Base-by-base conservation (phyloP, 305 asterid species). In the Fraxinus ornus region DNA sequence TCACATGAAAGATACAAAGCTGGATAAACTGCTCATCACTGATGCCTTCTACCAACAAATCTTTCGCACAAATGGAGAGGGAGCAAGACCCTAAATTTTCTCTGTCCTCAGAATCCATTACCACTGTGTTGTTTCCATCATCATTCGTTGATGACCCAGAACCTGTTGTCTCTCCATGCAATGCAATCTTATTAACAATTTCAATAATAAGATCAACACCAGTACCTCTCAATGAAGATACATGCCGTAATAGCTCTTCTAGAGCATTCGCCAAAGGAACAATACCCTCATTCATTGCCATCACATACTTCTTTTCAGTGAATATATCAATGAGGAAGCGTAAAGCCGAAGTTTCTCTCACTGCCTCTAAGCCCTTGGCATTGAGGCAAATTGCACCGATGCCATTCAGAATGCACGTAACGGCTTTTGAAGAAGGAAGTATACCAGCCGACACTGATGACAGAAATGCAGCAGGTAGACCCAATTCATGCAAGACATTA, bases 211-310 rank as follows among this genome's bases (percentile, higher is more conserved):
- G 86, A 85, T 95, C 99, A 86, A 95, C 97, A 78, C 97, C 98
- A 79, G 83, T 82, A 72, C 90, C 91, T 87, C 98, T 91, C 89
- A 95, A 89, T 1, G 96, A 87, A 74, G 97, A 55, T 39, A 91
- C 99, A 32, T 95, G 99, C 80, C 98, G 95, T 80, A 95, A 83
- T 57, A 95, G 97, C 91, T 95, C 99, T 85, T 95, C 99, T 81
- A 95, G 90, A 75, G 98, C 97, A 92, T 93, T 95, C 78, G 99
- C 94, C 89, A 95, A 87, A 33, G 99, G 97, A 73, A 93, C 95
- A 88, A 95, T 94, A 81, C 97, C 97, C 83, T 94, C 99, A 88
- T 92, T 94, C 93, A 95, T 88, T 80, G 97, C 93, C 82, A 92
- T 87, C 85, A 93, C 94, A 82, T 93, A 93, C 82, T 90, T 95